Base-by-base conservation (phyloP, 371 early-diverging fungal species). In the Syncephalastrum sp. region DNA sequence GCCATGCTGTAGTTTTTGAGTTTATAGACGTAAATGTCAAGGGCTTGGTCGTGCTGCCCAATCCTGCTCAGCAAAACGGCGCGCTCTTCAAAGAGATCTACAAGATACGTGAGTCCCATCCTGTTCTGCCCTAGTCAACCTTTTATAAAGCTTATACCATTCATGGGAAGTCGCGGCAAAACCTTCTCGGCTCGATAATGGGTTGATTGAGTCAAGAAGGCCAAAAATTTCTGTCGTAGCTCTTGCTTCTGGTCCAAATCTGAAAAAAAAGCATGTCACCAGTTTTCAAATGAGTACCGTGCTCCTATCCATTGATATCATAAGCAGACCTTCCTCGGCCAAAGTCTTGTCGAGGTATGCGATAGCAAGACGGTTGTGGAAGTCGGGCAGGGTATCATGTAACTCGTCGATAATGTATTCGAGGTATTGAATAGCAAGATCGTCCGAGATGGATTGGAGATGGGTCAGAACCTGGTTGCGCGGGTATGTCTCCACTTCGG, bases 11-110 rank as follows among this genome's bases (percentile, higher is more conserved):
- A 86, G 59, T 87, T 85, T 16, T 79, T 69, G 16, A 95, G 81
- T 56, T 87, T 86, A 65, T 89, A 87, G 5, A 93, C 87, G 62
- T 91, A 87, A 51, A 96, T 86, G 50, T 80, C 72, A 27, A 97
- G 70, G 1, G 95, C 95, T 60, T 95, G 94, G 52, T 88, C 87
- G 59, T 95, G 95, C 57, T 90, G 87, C 14, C 89, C 87, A 55
- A 97, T 83, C 42, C 91, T 81, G 60, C 91, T 87, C 5, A 95
- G 77, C 4, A 96, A 72, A 29, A 91, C 76, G 1, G 93, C 92
- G 16, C 92, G 82, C 66, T 94, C 94, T 59, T 91, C 90, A 60
- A 82, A 92, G 29, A 94, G 76, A 25, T 75, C 85, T 84, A 64
- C 33, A 12, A 12, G 33, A 25, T 15, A 33, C 47, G 10, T 42